Conservation (phyloP, 257 asterid genomes). For the Striga asiatica region DNA sequence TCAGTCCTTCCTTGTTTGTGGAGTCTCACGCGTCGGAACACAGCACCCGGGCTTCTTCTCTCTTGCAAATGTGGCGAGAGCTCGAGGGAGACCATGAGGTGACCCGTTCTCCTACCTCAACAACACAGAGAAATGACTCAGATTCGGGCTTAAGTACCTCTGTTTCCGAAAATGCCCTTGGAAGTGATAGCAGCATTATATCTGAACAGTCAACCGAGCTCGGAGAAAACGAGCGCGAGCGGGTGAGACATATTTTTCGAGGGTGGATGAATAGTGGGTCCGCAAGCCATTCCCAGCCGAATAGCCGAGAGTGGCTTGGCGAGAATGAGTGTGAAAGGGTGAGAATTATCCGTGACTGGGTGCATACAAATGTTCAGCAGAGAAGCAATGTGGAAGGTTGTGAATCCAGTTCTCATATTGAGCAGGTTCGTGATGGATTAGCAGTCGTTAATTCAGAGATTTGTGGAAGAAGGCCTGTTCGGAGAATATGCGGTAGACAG, state of each 20-base stretch:
- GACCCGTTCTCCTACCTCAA: slow-evolving; percentile 33
- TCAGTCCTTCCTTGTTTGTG: slow-evolving; percentile 45
- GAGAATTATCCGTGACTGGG: slow-evolving; percentile 52
- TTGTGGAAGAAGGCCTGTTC: slow-evolving; percentile 44
- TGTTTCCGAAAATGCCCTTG: slow-evolving; percentile 30
- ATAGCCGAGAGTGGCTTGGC: slow-evolving; percentile 33
- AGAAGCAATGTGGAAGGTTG: slow-evolving; percentile 31
- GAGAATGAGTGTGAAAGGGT: slow-evolving; percentile 55
- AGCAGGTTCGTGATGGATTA: slow-evolving; percentile 45
- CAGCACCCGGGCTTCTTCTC: slow-evolving; percentile 50
- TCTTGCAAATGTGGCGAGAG: slow-evolving; percentile 82
- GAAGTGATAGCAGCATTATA: slow-evolving; percentile 37
- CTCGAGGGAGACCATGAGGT: slow-evolving; percentile 61
- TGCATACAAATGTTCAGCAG: slow-evolving; percentile 34
- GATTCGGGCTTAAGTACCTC: slow-evolving; percentile 20
- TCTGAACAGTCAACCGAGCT: slow-evolving; percentile 66
- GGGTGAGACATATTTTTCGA: slow-evolving; percentile 65
- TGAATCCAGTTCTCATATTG: slow-evolving; percentile 40
- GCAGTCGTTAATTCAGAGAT: slow-evolving; percentile 26
- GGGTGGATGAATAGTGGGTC: slow-evolving; percentile 66
- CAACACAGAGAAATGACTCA: slow-evolving; percentile 19
- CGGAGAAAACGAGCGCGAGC: slow-evolving; percentile 65
- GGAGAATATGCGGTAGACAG: slow-evolving; percentile 81
- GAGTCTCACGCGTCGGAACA: slow-evolving; percentile 44
- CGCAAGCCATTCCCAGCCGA: slow-evolving; percentile 26